Conservation (phyloP, 1,284 basidiomycete genomes). For the Apiotrichum brassicae region DNA sequence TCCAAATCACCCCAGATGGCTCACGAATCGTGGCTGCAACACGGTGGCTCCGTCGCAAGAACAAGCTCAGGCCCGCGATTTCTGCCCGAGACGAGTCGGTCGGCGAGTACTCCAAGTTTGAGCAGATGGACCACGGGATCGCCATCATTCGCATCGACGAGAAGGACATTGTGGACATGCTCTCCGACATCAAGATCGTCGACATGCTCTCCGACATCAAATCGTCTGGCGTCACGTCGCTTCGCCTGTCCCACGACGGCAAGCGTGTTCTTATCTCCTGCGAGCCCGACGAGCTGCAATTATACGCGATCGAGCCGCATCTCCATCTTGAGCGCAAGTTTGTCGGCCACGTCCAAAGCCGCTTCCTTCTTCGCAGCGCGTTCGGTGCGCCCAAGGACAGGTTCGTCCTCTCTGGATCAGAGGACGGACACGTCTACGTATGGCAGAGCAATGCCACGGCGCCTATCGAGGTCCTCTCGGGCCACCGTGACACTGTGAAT, state of each 20-base stretch:
- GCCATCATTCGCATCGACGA: conserved; percentile 32
- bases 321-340: conserved; percentile 68
- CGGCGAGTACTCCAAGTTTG: conserved; percentile 12
- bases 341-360: conserved; percentile 70
- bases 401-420: conserved; percentile 88
- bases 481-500: conserved; percentile 86
- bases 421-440: conserved; percentile 87
- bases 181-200: conserved; percentile 6
- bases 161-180: conserved; percentile 21
- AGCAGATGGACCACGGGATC: conserved; percentile 38
- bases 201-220: conserved; percentile 24
- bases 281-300: conserved; percentile 76
- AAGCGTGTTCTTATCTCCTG: conserved; percentile 81
- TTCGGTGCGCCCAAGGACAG: conserved; percentile 89
- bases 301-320: conserved; percentile 67
- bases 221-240: conserved; percentile 62
- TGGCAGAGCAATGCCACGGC: conserved; percentile 86
- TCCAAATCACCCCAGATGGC: conserved; percentile 80
- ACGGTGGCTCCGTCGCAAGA: conserved; percentile 51
- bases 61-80: conserved; percentile 35
- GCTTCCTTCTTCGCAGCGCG: conserved; percentile 81
- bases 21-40: conserved; percentile 76
- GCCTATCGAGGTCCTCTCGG: conserved; percentile 72
- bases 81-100: conserved; percentile 21
- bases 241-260: conserved; percentile 81